Conservation (phyloP, 2,329 filamentous ascomycete genomes). For the Juglanconis oblonga region DNA sequence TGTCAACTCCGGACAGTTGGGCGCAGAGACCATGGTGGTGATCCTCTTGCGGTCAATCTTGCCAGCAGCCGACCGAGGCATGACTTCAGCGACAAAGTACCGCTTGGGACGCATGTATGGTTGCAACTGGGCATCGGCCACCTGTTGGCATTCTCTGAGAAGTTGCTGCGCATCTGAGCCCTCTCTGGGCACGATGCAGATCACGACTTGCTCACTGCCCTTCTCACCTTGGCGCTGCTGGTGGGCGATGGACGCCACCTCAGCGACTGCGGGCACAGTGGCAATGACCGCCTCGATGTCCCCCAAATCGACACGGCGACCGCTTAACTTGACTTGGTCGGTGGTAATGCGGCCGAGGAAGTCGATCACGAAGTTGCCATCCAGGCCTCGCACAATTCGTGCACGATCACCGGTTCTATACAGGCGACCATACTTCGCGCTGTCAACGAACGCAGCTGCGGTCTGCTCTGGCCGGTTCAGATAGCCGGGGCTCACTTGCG, state of each 20-base stretch:
- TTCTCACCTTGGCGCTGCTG: background rate
- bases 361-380: constrained; percentile 23
- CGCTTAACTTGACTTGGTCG: constrained; percentile 17
- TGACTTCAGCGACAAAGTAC: constrained; percentile 43
- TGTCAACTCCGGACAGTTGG: too few species aligned
- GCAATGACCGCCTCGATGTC: constrained; percentile 21
- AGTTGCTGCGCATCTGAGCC: constrained; percentile 45
- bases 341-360: constrained; percentile 18
- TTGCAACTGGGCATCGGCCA: constrained; percentile 29
- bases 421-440: background rate
- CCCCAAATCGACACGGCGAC: constrained; percentile 13
- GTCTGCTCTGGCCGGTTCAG: constrained; percentile 10
- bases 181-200: constrained; percentile 30
- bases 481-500: constrained; percentile 18
- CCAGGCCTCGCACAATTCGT: constrained; percentile 7
- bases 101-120: constrained; percentile 59
- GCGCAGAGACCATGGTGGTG: background rate
- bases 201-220: background rate
- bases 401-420: constrained; percentile 22
- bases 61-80: constrained; percentile 58
- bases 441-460: constrained; percentile 8
- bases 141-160: constrained; percentile 30
- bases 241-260: constrained; percentile 12
- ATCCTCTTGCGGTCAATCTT: constrained; percentile 52
- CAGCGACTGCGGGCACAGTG: constrained; percentile 6